Percentiles rank a stretch among this genome's conserved stretches.
Conservation (phyloP, 352 stramenopile genomes). For the Phytophthora pistaciae region DNA sequence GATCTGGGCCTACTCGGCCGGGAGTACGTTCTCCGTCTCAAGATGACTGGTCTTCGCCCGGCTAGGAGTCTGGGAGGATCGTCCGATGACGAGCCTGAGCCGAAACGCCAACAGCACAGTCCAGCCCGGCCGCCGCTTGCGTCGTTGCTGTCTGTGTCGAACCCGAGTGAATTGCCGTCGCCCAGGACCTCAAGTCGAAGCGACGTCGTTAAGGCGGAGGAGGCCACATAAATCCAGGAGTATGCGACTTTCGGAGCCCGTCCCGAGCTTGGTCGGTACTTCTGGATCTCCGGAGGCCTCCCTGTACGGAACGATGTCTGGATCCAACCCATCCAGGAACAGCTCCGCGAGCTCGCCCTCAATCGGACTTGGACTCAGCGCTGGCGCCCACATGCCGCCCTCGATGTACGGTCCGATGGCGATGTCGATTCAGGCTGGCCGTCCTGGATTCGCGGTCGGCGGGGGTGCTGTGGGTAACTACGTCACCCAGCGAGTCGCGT, state of each 20-base stretch:
- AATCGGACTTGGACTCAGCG: too few species aligned
- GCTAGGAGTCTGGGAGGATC: not conserved
- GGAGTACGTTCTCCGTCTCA: not conserved
- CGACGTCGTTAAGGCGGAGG: not conserved
- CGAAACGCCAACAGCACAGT: not conserved
- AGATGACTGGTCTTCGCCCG: not conserved
- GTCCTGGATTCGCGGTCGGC: too few species aligned
- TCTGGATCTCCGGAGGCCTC: not conserved
- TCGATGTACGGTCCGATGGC: too few species aligned
- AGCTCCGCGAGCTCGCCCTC: not conserved
- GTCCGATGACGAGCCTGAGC: not conserved
- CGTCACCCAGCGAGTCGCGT: too few species aligned
- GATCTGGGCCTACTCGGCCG: not conserved
- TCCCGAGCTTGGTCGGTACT: not conserved
- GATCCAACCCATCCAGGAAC: not conserved
- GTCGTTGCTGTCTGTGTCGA: too few species aligned
- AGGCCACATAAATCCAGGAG: not conserved
- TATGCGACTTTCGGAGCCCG: not conserved
- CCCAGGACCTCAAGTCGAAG: not conserved
- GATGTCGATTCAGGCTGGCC: too few species aligned
- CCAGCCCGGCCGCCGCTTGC: too few species aligned
- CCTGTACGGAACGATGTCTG: not conserved
- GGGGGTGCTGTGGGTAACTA: too few species aligned
- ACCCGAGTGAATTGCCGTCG: not conserved
- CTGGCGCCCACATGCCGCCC: too few species aligned